These are phyloP conservation scores for Roridomyces roridus DNA, from an alignment of 768 basidiomycete species.

Conservation along the genomic window DNA sequence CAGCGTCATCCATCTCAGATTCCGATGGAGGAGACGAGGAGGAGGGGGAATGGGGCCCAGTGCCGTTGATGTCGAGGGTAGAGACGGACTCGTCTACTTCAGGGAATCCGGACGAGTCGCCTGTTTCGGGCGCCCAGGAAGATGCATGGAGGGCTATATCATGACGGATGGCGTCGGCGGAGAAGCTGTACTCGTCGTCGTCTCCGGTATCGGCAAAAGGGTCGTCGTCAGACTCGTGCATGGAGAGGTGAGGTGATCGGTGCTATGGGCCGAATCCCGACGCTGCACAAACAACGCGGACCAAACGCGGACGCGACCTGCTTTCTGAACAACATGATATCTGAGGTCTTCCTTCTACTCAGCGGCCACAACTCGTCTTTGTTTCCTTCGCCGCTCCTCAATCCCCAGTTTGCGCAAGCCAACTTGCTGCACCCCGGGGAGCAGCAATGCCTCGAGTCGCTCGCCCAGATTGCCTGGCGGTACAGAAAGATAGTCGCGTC, in stretches of 20 bases:
- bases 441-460: slow-evolving; percentile 79
- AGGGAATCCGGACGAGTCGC: slow-evolving; percentile 36
- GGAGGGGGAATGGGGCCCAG: slow-evolving; percentile 34
- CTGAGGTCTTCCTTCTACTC: slow-evolving; percentile 86
- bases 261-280: no score
- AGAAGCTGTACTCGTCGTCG: slow-evolving; percentile 59
- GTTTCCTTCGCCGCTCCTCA: slow-evolving; percentile 64
- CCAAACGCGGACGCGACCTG: no score
- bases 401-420: slow-evolving; percentile 62
- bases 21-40: slow-evolving; percentile 11
- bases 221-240: slow-evolving; percentile 59
- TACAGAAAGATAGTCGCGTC: slow-evolving; percentile 76
- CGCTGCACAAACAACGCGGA: no score
- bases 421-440: slow-evolving; percentile 91
- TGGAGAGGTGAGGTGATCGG: no score
- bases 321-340: slow-evolving; percentile 81
- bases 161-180: slow-evolving; percentile 62
- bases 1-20: slow-evolving; percentile 15
- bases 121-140: slow-evolving; percentile 36
- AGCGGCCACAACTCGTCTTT: slow-evolving; percentile 89
- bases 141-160: slow-evolving; percentile 55
- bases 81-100: slow-evolving; percentile 59
- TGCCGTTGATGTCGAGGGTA: slow-evolving; percentile 60
- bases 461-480: slow-evolving; percentile 75
- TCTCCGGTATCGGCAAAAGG: slow-evolving; percentile 70